Conservation (phyloP, 441 rosid genomes). For the Populus hybrid region DNA sequence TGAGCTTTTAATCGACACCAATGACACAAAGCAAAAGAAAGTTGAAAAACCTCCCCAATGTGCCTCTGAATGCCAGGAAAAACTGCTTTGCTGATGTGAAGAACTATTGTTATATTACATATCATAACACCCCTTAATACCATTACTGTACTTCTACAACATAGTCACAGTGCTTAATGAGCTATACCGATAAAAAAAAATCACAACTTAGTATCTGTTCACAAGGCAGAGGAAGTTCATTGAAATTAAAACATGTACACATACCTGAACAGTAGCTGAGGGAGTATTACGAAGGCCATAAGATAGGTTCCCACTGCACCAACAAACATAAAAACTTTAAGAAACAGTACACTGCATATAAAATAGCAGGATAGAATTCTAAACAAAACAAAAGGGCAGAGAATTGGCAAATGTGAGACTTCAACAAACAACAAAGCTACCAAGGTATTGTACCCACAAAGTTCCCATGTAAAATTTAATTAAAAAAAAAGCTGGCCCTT, state of each 20-base stretch:
- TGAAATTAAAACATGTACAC: constrained; percentile 15
- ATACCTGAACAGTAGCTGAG: constrained; percentile 65
- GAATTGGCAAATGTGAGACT: no score
- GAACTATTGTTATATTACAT: background rate
- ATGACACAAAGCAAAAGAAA: background rate
- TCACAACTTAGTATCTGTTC: background rate
- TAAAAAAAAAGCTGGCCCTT: background rate
- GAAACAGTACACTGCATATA: background rate
- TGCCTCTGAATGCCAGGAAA: background rate
- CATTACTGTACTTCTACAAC: background rate
- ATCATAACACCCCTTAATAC: background rate
- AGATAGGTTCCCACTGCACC: constrained; percentile 76
- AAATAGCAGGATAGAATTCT: background rate
- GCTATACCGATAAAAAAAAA: background rate
- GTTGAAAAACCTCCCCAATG: constrained; percentile 4
- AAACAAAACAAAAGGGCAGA: background rate
- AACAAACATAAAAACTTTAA: constrained; percentile 23
- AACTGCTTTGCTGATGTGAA: constrained; percentile 1
- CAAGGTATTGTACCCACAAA: no score
- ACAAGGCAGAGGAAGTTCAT: constrained; percentile 3
- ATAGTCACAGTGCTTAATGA: background rate
- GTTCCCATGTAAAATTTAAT: no score
- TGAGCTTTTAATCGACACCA: background rate
- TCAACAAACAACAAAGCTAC: no score
- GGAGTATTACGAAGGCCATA: constrained; percentile 88